Base-by-base conservation (phyloP, 495 filamentous ascomycete species). In the Astrothelium macrocarpum region DNA sequence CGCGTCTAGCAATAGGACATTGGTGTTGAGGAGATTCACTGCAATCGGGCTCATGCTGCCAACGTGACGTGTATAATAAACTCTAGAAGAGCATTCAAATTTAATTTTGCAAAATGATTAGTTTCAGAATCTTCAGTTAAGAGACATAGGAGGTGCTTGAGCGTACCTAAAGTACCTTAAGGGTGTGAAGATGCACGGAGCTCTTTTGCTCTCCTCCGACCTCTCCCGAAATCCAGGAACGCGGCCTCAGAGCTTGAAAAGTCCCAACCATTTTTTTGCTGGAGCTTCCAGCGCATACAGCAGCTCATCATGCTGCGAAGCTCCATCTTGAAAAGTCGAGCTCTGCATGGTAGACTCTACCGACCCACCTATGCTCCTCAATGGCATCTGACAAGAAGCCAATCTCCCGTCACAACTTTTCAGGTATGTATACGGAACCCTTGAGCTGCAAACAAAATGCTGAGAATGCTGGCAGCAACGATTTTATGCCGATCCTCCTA, bases 301-400 rank as follows among this genome's bases (percentile, higher is more conserved):
- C 75, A 83, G 79, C 79, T 72, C 80, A 79, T 78, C 78, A 87
- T 88, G 85, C 80, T 87, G 81, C 85, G 84, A 71, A 79, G 80
- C 73, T 85, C 85, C 75, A 70, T 87, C 75, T 80, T 79, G 74
- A 80, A 82, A 70, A 78, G 78, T 71, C 81, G 75, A 74, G 74
- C 81, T 67, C 70, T 74, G 73, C 75, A 74, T 65, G 73, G 9
- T 3, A 25, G 23, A 16, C 9, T 56, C 2, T 29, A 12, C 11
- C 49, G 25, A 16, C 11, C 25, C 10, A 4, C 77, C 63, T 73
- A 72, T 65, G 72, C 73, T 59, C 71, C 72, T 34, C 59, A 60
- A 60, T 60, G 59, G 59, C 59, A 10, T 5, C 26, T n/a, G 16
- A 29, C 16, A 9, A 20, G 49, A 29, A 28, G 12, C 12, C 23